Evolutionary conservation across 352 stramenopile species (phyloP).

Genomic region (Phytophthora parvispora): DNA sequence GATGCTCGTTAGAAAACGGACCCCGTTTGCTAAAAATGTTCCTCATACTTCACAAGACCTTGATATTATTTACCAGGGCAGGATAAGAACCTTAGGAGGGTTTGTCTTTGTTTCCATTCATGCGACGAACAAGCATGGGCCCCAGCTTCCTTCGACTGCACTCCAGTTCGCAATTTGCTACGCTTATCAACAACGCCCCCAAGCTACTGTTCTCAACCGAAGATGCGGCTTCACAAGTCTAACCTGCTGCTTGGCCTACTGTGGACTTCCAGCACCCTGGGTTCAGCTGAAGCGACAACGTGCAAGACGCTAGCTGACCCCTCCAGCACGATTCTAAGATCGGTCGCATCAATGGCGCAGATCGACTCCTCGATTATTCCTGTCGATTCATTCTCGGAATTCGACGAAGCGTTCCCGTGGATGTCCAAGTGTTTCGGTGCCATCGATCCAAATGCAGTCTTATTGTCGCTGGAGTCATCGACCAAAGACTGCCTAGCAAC

Average conservation of each 20-base stretch:
- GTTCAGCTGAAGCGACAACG: neutral
- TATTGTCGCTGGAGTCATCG: constrained; percentile 7
- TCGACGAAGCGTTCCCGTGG: constrained; percentile 36
- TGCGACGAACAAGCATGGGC: neutral
- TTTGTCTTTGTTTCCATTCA: neutral
- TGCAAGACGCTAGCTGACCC: constrained; percentile 5
- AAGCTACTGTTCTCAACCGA: neutral
- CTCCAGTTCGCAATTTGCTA: neutral
- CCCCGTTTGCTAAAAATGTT: neutral
- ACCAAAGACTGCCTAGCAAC: constrained; percentile 29
- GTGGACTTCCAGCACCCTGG: too few species aligned
- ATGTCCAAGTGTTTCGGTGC: constrained; percentile 45
- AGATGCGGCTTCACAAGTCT: neutral
- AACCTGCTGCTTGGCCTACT: neutral
- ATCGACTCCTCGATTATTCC: constrained; percentile 2
- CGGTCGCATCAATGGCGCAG: neutral
- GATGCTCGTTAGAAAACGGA: neutral
- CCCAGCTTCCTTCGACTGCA: too few species aligned
- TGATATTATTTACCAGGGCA: neutral
- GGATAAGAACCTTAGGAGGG: neutral
- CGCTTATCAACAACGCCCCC: neutral
- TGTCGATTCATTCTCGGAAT: constrained; percentile 11
- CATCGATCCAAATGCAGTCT: constrained; percentile 28
- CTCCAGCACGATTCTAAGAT: neutral
- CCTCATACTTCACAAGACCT: neutral